phyloP scores from a whole-genome alignment of 2,329 filamentous ascomycete species.

The Ceratocystis variospora region DNA sequence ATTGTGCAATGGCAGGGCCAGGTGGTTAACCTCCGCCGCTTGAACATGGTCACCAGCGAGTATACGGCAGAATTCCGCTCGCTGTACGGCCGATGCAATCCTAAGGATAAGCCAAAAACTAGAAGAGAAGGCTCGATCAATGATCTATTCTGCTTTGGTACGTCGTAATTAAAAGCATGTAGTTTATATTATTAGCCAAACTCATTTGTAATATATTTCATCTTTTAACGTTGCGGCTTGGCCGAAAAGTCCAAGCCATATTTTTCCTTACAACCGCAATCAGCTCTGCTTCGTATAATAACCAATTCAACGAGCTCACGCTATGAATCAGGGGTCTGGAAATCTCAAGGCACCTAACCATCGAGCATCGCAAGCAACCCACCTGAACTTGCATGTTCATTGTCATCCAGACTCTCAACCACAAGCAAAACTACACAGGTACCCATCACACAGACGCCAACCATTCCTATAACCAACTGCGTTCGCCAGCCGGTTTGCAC shows the following conservation, averaged over 20 bases:
- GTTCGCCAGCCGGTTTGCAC: constrained; percentile 94
- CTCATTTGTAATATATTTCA: not conserved
- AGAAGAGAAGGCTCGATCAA: constrained; percentile 30
- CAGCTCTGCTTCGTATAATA: not conserved
- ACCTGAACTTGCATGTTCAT: not conserved
- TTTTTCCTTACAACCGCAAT: not conserved
- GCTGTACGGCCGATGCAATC: constrained; percentile 52
- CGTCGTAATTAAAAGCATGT: not conserved
- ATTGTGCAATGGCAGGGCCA: constrained; percentile 51
- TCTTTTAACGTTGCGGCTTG: not conserved
- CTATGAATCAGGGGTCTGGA: not conserved
- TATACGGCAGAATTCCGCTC: constrained; percentile 48
- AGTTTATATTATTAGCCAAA: not conserved
- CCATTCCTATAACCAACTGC: constrained; percentile 51
- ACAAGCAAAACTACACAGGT: constrained; percentile 51
- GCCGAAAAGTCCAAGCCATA: not conserved
- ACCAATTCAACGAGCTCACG: not conserved
- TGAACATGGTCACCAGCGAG: constrained; percentile 33
- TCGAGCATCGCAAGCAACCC: constrained; percentile 13
- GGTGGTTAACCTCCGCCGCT: constrained; percentile 22
- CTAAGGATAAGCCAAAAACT: constrained; percentile 23
- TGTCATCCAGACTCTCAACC: constrained; percentile 28
- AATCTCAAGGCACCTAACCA: not conserved
- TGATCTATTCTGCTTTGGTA: constrained; percentile 51
- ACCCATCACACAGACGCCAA: constrained; percentile 49